Evolutionary conservation across 768 basidiomycete species (phyloP).

Genomic region (Floccularia luteovirens): DNA sequence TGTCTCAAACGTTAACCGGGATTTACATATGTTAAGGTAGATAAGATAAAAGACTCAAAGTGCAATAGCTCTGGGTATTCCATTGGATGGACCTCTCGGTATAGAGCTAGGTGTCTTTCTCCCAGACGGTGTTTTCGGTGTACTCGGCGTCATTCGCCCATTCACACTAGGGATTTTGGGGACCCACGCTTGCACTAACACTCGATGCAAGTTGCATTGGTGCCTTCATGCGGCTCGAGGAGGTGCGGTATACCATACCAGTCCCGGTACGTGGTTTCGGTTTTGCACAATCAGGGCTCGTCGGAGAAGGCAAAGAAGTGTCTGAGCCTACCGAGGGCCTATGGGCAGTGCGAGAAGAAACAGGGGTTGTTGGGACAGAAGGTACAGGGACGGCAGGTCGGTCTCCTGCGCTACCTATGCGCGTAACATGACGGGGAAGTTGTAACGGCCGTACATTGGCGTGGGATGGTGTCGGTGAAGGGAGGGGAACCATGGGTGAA

Average conservation of each 20-base stretch:
- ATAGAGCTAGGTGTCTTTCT: not conserved
- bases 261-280: constrained; percentile 4
- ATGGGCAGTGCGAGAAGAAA: not conserved
- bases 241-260: constrained; percentile 4
- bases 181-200: not conserved
- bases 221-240: constrained; percentile 2
- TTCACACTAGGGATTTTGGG: not conserved
- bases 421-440: constrained; percentile 16
- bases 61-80: constrained; percentile 2
- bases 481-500: constrained; percentile 1
- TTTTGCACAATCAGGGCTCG: not conserved
- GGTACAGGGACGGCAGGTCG: constrained; percentile 27
- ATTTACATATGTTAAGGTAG: too few species aligned
- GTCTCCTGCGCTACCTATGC: constrained; percentile 14
- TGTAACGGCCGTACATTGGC: constrained; percentile 20
- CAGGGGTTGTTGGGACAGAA: constrained; percentile 8
- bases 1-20: too few species aligned
- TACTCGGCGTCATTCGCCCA: too few species aligned
- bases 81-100: not conserved
- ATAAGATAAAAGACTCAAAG: not conserved
- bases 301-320: not conserved
- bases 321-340: not conserved
- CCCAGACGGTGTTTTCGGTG: not conserved
- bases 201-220: not conserved
- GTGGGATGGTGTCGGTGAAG: constrained; percentile 9